These are phyloP conservation scores for Bacidia gigantensis DNA, from an alignment of 495 filamentous ascomycete genomes.

Conservation along the genomic window DNA sequence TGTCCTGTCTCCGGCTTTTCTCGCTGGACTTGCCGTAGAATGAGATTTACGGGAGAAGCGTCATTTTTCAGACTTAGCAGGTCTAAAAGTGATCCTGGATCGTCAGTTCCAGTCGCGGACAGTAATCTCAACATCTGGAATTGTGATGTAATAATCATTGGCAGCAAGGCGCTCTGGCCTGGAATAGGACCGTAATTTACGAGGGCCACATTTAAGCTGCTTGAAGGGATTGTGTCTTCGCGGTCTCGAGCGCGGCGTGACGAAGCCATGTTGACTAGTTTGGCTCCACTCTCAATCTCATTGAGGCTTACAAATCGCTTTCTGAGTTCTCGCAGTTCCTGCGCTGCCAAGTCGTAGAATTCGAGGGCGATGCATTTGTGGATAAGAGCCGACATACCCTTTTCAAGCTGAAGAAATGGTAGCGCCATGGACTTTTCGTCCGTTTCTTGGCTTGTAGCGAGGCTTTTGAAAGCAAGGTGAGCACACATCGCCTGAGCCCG, in stretches of 20 bases:
- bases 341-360: conserved; percentile 60
- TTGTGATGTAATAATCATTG: conserved; percentile 38
- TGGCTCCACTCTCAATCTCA: background rate
- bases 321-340: conserved; percentile 61
- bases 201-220: background rate
- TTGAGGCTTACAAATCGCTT: conserved; percentile 29
- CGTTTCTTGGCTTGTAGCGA: conserved; percentile 45
- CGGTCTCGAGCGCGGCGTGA: background rate
- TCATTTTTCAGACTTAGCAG: conserved; percentile 31
- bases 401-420: conserved; percentile 64
- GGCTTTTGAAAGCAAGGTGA: conserved; percentile 53
- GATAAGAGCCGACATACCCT: conserved; percentile 64
- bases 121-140: conserved; percentile 38
- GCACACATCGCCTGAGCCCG: conserved; percentile 55
- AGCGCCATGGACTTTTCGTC: conserved; percentile 25
- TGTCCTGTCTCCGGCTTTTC: conserved; percentile 30
- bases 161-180: conserved; percentile 24
- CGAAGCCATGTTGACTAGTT: background rate
- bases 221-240: background rate
- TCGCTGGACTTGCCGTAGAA: conserved; percentile 36
- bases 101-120: conserved; percentile 36
- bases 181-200: conserved; percentile 14
- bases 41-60: conserved; percentile 54
- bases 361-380: conserved; percentile 59
- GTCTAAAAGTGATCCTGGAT: conserved; percentile 12